Base-by-base conservation (phyloP, 768 basidiomycete species). In the Boletus pseudopeckii region DNA sequence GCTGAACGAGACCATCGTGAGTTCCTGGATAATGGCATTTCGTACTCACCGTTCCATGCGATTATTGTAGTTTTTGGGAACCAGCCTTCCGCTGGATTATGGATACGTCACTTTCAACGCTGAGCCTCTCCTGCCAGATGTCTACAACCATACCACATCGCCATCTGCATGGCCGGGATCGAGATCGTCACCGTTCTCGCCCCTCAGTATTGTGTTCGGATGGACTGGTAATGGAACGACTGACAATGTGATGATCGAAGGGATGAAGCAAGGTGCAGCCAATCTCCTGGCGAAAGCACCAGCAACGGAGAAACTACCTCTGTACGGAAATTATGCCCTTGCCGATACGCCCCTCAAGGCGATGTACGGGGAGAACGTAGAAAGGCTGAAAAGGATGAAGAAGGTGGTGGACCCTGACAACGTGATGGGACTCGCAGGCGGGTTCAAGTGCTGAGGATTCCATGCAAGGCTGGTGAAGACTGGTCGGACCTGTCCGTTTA, bases 391-490 rank as follows among this genome's bases (percentile, higher is more conserved):
- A 50, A 55, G 48, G 11, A 64, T 85, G 15, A 81, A 79, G 61
- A 60, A 55, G 52, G 50, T 45, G 20, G 72, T 81, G 48, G 86
- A 88, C 64, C 85, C 85, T 0, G 47, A 69, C 9, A 75, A 81
- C 59, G 74, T 86, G 38, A 88, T 88, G 84, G 77, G 75, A 15
- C 76, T 85, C 17, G 75, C 85, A n/a, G 85, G 85, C 6, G 86
- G 85, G 7, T 86, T 77, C 66, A 86, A 84, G 67, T 68, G 82
- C 42, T 76, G 56, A 71, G 18, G 15, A n/a, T 37, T 15, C 36
- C 8, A 4, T 20, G n/a, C 15, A 15, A 34, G 38, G n/a, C 44
- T 49, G 14, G 46, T n/a, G 13, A 32, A 22, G 18, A 34, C 39
- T 45, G 8, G 30, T 32, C 28, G 41, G 50, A 59, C 52, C n/a